Evolutionary conservation across 2,329 filamentous ascomycete species (phyloP).

Genomic region (Arachnomyces sp.): DNA sequence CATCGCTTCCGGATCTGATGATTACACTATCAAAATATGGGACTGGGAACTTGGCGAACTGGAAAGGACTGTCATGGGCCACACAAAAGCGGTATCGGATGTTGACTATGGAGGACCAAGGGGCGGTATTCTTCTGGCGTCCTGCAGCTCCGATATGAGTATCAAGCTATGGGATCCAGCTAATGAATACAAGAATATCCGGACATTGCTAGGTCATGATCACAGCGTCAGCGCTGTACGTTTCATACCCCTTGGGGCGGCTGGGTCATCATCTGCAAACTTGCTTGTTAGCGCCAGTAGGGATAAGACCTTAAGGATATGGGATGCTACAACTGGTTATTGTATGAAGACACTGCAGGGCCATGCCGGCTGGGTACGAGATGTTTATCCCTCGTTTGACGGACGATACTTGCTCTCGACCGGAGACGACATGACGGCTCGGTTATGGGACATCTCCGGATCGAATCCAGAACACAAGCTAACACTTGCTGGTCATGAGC

Average conservation of each 20-base stretch:
- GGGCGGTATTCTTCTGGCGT: constrained; percentile 63
- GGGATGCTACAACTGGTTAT: constrained; percentile 82
- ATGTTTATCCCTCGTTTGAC: constrained; percentile 67
- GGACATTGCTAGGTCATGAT: constrained; percentile 77
- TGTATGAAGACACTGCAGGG: constrained; percentile 73
- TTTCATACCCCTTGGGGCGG: constrained; percentile 69
- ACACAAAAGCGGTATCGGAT: constrained; percentile 72
- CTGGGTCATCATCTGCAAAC: constrained; percentile 62
- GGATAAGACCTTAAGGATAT: constrained; percentile 70
- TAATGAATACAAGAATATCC: constrained; percentile 80
- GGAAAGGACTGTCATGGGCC: constrained; percentile 73
- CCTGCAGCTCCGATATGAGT: constrained; percentile 70
- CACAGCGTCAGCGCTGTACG: constrained; percentile 74
- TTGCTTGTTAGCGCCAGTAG: constrained; percentile 73
- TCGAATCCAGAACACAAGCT: constrained; percentile 54
- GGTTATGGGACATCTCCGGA: constrained; percentile 6
- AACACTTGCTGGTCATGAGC: constrained; percentile 69
- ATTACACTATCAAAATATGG: constrained; percentile 84
- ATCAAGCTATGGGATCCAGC: constrained; percentile 83
- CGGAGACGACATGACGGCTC: constrained; percentile 52
- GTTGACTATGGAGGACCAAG: constrained; percentile 74
- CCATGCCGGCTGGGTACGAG: constrained; percentile 76
- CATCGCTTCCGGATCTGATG: constrained; percentile 73
- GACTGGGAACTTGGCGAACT: constrained; percentile 81
- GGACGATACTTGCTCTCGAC: constrained; percentile 70